These are phyloP conservation scores for Fragilariopsis cylindrus DNA, from an alignment of 108 stramenopile genomes.

Conservation along the genomic window DNA sequence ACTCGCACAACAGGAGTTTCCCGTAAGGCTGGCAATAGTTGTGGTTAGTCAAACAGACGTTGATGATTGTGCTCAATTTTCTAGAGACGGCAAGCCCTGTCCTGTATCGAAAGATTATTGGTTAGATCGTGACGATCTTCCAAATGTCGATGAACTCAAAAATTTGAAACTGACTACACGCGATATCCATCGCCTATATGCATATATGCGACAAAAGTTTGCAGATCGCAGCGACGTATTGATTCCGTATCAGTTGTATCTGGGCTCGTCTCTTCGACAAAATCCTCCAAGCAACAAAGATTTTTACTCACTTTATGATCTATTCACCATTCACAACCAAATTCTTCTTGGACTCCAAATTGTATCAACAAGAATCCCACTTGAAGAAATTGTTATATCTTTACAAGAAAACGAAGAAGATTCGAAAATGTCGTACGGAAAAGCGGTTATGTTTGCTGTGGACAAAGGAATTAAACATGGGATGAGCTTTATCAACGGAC, in stretches of 20 bases:
- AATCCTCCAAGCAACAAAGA: constrained; percentile 8
- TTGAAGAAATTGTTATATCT: constrained; percentile 1
- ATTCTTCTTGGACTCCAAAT: constrained; percentile 39
- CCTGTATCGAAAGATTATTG: constrained; percentile 27
- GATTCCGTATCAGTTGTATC: constrained; percentile 34
- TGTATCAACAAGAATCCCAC: not conserved
- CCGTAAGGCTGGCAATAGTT: constrained; percentile 63
- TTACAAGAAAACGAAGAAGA: constrained; percentile 17
- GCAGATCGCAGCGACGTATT: constrained; percentile 6
- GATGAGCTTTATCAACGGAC: constrained; percentile 86
- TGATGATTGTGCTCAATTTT: constrained; percentile 31
- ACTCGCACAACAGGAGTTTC: constrained; percentile 60
- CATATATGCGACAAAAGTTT: constrained; percentile 19
- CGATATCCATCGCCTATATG: constrained; percentile 42
- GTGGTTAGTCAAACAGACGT: constrained; percentile 61
- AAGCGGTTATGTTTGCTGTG: constrained; percentile 58
- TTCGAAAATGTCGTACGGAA: constrained; percentile 36
- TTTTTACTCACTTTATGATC: constrained; percentile 28
- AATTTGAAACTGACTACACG: constrained; percentile 28
- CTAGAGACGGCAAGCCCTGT: constrained; percentile 33
- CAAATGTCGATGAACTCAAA: constrained; percentile 20
- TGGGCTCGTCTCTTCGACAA: constrained; percentile 8
- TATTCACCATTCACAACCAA: constrained; percentile 40
- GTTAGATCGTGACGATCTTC: constrained; percentile 18
- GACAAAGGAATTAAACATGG: constrained; percentile 62